Evolutionary conservation across 176 grass and related monocot species (phyloP), one percentile per base, ranked within the genome.

Genomic region (Raddia distichophylla): DNA sequence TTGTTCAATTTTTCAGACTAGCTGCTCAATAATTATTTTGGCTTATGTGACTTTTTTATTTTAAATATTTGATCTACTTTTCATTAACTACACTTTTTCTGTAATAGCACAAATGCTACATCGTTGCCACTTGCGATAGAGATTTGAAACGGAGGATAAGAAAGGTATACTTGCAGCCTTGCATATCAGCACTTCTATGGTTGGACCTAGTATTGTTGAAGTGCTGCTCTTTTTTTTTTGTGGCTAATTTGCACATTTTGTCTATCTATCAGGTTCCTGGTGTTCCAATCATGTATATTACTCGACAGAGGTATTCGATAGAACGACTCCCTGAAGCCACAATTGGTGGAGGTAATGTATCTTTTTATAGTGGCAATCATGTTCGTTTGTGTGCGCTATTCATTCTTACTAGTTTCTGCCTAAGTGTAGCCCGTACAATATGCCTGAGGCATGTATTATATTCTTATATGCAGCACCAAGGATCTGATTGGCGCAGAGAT

Each of bases 241-340:
- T n/a, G 27, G 45, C 67, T 75, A 22, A 20, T 80, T 1, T 70
- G 8, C 33, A 8, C 43, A 70, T 87, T 40, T 62, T 58, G 27
- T 27, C 27, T 32, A 70, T 81, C 84, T 86, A 2, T 3, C 60
- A 92, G 94, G 83, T 94, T 80, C 92, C 92, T 75, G 94, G 94
- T 67, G 90, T 97, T 37, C 94, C 94, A 60, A 94, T 97, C 60
- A 94, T 94, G 94, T 94, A 92, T 51, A 97, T 97, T 62, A 97
- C 94, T 35, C 71, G 32, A 59, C 92, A 94, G 53, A 82, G 50
- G 75, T 94, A 98, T 69, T 98, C 92, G 18, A 94, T 98, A 42
- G 92, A 98, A 77, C 86, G 92, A 13, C 84, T 94, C 1, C 95
- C 90, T 78, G 92, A 98, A 91, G 92, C 92, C 8, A 98, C 95